Evolutionary conservation across 192 early-diverging fungal genomes (phyloP).

Genomic region (Coemansia sp.): DNA sequence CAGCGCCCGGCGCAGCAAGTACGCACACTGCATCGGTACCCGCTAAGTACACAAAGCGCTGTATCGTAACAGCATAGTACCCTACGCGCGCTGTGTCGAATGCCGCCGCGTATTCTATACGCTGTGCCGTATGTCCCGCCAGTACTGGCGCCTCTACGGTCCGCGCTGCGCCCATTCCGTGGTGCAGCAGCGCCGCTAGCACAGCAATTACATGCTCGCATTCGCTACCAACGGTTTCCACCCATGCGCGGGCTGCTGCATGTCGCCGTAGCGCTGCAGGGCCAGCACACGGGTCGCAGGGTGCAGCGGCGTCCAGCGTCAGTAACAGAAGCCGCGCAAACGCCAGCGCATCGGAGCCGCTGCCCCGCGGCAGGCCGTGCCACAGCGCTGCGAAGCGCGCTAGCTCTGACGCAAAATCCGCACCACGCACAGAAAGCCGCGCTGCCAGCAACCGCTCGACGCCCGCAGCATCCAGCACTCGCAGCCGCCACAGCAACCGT

Average conservation of each 20-base stretch:
- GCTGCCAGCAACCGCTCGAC: conserved; percentile 35
- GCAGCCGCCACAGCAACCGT: conserved; percentile 67
- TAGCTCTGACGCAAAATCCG: conserved; percentile 16
- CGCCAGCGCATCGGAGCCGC: conserved; percentile 24
- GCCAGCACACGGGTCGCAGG: conserved; percentile 1
- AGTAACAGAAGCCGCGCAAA: conserved; percentile 79
- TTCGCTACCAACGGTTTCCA: conserved; percentile 20
- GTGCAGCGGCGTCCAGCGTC: conserved; percentile 61
- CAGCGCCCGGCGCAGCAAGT: background rate
- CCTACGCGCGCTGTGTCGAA: conserved; percentile 28
- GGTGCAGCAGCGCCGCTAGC: conserved; percentile 36
- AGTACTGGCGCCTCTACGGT: conserved; percentile 8
- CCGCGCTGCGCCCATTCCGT: conserved; percentile 22
- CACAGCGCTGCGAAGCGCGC: conserved; percentile 38
- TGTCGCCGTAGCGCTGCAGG: conserved; percentile 10
- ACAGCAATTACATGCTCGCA: conserved; percentile 34
- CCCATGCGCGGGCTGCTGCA: conserved; percentile 39
- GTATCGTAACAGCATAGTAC: conserved; percentile 31
- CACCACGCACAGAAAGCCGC: conserved; percentile 9
- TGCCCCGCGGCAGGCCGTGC: conserved; percentile 26
- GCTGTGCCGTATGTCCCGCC: conserved; percentile 20
- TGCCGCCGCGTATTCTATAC: conserved; percentile 18
- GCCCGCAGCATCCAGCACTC: conserved; percentile 18
- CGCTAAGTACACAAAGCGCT: conserved; percentile 28
- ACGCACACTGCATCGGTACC: conserved; percentile 11